These are phyloP conservation scores for Saccharum officinarum DNA, from an alignment of 176 grass and related monocot species.

Conservation along the genomic window DNA sequence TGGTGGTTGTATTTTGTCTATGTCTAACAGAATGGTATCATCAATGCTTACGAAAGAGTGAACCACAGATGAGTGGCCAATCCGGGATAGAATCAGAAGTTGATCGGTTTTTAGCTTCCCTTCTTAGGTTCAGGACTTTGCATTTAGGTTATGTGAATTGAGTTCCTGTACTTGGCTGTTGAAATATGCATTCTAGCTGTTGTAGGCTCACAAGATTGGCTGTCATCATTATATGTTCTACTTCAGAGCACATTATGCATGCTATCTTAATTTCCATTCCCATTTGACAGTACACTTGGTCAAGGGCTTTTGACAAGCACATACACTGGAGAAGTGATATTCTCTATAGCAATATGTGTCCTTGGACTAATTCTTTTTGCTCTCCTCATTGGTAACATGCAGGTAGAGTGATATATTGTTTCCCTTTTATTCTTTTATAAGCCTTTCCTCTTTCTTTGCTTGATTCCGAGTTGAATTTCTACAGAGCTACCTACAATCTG, in stretches of 20 bases:
- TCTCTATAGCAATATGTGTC: slow-evolving; percentile 90
- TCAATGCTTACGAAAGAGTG: not conserved
- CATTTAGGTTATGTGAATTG: not conserved
- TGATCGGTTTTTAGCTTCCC: not conserved
- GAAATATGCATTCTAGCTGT: not conserved
- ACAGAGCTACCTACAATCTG: slow-evolving; percentile 91
- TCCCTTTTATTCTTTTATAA: not conserved
- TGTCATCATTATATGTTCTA: not conserved
- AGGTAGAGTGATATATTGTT: slow-evolving; percentile 53
- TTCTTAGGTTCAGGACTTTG: not conserved
- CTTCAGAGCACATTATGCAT: not conserved
- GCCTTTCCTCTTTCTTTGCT: not conserved
- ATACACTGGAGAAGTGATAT: slow-evolving; percentile 77
- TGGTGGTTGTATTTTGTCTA: not conserved
- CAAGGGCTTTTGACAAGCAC: slow-evolving; percentile 84
- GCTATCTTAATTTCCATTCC: slow-evolving; percentile 3
- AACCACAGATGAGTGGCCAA: not conserved
- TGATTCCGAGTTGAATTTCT: slow-evolving; percentile 24
- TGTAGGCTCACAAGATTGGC: not conserved
- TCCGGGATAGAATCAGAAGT: not conserved
- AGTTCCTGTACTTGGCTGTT: not conserved
- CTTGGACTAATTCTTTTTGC: slow-evolving; percentile 85
- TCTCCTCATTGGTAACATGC: slow-evolving; percentile 98
- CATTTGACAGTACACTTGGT: slow-evolving; percentile 76
- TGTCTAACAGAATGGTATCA: not conserved